These are phyloP conservation scores for Scheffersomyces lignosus DNA, from an alignment of 805 yeast species.

Conservation along the genomic window DNA sequence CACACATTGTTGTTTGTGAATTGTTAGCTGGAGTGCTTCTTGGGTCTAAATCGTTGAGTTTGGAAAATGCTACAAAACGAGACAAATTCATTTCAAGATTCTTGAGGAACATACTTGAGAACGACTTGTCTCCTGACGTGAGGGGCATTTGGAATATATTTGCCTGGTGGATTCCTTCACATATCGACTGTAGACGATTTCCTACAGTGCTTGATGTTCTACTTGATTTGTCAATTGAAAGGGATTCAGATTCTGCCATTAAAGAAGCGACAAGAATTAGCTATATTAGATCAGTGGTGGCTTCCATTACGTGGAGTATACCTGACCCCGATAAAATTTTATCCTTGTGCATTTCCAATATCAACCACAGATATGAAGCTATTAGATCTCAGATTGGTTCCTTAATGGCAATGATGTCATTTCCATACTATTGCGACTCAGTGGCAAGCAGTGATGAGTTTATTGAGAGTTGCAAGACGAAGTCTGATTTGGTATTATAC, in stretches of 20 bases:
- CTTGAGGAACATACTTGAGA: slow-evolving; percentile 46
- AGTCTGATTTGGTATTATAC: slow-evolving; percentile 34
- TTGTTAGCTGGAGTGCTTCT: slow-evolving; percentile 62
- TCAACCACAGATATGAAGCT: slow-evolving; percentile 69
- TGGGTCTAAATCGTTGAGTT: slow-evolving; percentile 44
- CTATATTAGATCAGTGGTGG: slow-evolving; percentile 51
- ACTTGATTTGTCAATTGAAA: slow-evolving; percentile 46
- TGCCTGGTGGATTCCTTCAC: slow-evolving; percentile 70
- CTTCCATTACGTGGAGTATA: slow-evolving; percentile 55
- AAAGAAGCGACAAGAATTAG: slow-evolving; percentile 60
- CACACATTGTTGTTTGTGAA: slow-evolving; percentile 76
- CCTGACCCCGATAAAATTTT: slow-evolving; percentile 47
- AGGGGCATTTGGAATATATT: slow-evolving; percentile 72
- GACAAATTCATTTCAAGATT: slow-evolving; percentile 49
- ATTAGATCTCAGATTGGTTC: slow-evolving; percentile 71
- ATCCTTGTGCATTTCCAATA: slow-evolving; percentile 44
- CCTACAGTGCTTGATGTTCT: slow-evolving; percentile 50
- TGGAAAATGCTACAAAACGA: slow-evolving; percentile 31
- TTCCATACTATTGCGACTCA: slow-evolving; percentile 44
- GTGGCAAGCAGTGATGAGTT: slow-evolving; percentile 39
- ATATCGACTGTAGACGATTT: slow-evolving; percentile 66
- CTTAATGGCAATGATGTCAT: slow-evolving; percentile 49
- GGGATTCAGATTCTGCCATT: slow-evolving; percentile 60
- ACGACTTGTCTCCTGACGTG: slow-evolving; percentile 73
- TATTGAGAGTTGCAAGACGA: slow-evolving; percentile 33